phyloP scores from a whole-genome alignment of 768 basidiomycete species.

The Gautieria morchelliformis region DNA sequence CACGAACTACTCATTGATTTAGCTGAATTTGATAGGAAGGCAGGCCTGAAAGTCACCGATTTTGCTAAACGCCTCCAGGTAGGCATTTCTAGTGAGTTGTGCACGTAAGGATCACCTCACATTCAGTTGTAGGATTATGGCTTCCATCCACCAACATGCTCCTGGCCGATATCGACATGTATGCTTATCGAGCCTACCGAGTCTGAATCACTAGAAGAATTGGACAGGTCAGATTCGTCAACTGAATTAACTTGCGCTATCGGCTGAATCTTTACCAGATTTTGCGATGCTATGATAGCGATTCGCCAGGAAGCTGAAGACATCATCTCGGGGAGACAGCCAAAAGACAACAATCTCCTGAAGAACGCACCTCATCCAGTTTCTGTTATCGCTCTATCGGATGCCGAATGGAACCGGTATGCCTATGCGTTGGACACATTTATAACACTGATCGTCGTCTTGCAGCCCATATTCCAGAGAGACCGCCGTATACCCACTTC shows the following conservation, averaged over 20 bases:
- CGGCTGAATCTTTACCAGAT: conserved; percentile 33
- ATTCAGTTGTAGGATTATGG: conserved; percentile 58
- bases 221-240: conserved; percentile 55
- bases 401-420: conserved; percentile 81
- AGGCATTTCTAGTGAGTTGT: conserved; percentile 13
- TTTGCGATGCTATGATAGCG: conserved; percentile 97
- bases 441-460: background rate
- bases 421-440: background rate
- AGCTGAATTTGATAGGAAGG: conserved; percentile 85
- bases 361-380: conserved; percentile 93
- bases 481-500: conserved; percentile 82
- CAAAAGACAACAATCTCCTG: conserved; percentile 83
- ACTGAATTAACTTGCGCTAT: background rate
- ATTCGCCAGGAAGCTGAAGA: conserved; percentile 90
- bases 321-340: conserved; percentile 77
- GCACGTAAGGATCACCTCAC: background rate
- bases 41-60: conserved; percentile 87
- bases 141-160: conserved; percentile 95
- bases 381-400: conserved; percentile 57
- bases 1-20: conserved; percentile 95
- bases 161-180: conserved; percentile 95
- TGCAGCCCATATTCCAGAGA: conserved; percentile 81
- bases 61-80: conserved; percentile 95
- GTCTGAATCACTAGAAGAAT: conserved; percentile 86
- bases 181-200: conserved; percentile 99